Conservation (phyloP, 106 monocot species). For the Cymbidium sinense region DNA sequence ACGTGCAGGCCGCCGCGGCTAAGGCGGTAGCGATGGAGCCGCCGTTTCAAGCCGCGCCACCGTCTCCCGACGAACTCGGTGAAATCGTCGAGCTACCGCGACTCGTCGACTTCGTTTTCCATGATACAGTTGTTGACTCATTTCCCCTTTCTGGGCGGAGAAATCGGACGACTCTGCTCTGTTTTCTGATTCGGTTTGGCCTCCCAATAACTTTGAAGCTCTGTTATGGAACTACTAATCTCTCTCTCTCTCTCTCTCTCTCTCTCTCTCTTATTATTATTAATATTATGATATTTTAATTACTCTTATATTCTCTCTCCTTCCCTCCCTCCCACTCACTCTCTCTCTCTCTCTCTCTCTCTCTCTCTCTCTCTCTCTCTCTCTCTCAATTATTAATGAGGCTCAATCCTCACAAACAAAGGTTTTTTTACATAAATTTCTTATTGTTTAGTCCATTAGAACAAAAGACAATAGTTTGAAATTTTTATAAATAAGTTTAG, state of each 20-base stretch:
- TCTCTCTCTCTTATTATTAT: background rate
- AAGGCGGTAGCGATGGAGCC: slow-evolving; percentile 18
- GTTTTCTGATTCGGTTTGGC: background rate
- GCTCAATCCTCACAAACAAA: no score
- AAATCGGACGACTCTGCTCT: background rate
- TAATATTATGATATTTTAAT: no score
- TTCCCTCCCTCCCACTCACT: no score
- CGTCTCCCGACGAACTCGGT: slow-evolving; percentile 17
- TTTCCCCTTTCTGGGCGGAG: slow-evolving; percentile 4
- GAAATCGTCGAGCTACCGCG: slow-evolving; percentile 30
- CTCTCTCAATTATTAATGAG: no score
- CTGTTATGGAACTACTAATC: slow-evolving; percentile 1
- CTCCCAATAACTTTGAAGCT: background rate
- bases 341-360: no score
- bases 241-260: background rate
- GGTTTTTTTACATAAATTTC: no score
- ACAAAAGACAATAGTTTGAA: no score
- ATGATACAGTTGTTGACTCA: slow-evolving; percentile 16
- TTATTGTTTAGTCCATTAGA: no score
- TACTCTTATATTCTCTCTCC: no score
- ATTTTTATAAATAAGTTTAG: no score
- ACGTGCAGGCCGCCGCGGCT: slow-evolving; percentile 30
- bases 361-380: no score
- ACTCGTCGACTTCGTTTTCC: slow-evolving; percentile 22
- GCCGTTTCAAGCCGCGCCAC: background rate